phyloP scores from a whole-genome alignment of 805 yeast species.

The Starmerella davenportii region DNA sequence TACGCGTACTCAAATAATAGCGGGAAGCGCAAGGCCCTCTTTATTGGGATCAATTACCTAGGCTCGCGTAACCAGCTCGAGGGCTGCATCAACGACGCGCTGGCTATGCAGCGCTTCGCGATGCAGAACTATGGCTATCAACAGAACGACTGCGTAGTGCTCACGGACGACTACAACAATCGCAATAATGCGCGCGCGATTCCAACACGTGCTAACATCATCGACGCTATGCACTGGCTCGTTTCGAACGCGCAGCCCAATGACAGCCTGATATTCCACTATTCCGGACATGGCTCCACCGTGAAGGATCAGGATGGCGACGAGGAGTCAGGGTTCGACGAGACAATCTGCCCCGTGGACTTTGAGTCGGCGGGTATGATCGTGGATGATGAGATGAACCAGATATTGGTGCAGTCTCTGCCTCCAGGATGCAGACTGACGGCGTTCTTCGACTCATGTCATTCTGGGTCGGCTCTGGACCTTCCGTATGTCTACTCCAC shows the following conservation, averaged over 20 bases:
- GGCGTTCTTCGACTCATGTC: constrained; percentile 71
- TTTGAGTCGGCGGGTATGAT: constrained; percentile 49
- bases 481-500: constrained; percentile 67
- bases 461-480: constrained; percentile 68
- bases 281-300: constrained; percentile 77
- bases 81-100: constrained; percentile 68
- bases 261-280: constrained; percentile 65
- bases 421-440: constrained; percentile 61
- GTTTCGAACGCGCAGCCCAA: constrained; percentile 55
- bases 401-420: constrained; percentile 47
- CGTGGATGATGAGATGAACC: constrained; percentile 60
- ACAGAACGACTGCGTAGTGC: constrained; percentile 25
- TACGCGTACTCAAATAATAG: constrained; percentile 51
- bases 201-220: constrained; percentile 54
- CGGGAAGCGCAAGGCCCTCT: constrained; percentile 55
- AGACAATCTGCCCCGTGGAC: constrained; percentile 57
- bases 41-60: constrained; percentile 63
- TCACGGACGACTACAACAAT: constrained; percentile 24
- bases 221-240: constrained; percentile 69
- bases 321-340: constrained; percentile 58
- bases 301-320: constrained; percentile 52
- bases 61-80: constrained; percentile 43
- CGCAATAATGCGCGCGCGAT: constrained; percentile 25
- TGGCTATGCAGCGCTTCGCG: constrained; percentile 28
- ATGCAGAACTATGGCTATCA: constrained; percentile 25